Percentiles rank a stretch among this genome's conserved stretches.
Conservation (phyloP, 202 grass and related monocot genomes). For the Sporobolus alterniflorus region DNA sequence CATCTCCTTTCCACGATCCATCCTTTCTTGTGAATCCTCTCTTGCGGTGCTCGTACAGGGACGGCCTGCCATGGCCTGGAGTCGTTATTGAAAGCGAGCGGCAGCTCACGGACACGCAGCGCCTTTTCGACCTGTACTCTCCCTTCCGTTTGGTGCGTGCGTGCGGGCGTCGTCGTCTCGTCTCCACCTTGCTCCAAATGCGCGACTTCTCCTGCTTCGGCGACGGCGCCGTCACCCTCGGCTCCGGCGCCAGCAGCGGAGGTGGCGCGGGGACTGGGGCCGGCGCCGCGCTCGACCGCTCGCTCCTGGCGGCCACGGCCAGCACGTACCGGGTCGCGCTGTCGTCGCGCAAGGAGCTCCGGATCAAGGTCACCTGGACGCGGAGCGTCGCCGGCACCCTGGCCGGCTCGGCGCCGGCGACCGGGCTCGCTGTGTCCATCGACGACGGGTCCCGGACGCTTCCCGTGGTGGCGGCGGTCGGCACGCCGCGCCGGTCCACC, state of each 20-base stretch:
- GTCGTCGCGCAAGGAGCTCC: conserved; percentile 59
- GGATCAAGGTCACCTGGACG: conserved; percentile 76
- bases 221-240: conserved; percentile 57
- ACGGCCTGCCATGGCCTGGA: too few species aligned
- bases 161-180: neutral
- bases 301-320: conserved; percentile 48
- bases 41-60: neutral
- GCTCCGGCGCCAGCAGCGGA: neutral
- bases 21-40: neutral
- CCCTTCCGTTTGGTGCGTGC: neutral
- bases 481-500: conserved; percentile 38
- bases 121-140: neutral
- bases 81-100: neutral
- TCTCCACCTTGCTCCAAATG: conserved; percentile 36
- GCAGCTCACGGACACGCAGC: neutral
- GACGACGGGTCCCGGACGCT: conserved; percentile 36
- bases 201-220: conserved; percentile 92
- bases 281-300: conserved; percentile 43
- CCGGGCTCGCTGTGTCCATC: conserved; percentile 45
- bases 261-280: neutral
- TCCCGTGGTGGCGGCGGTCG: neutral
- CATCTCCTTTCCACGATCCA: neutral
- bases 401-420: neutral
- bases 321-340: conserved; percentile 56
- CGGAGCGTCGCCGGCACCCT: conserved; percentile 2